Evolutionary conservation across 106 monocot species (phyloP), one percentile per base, ranked within the genome.

Genomic region (Alisma plantagoaquatica): DNA sequence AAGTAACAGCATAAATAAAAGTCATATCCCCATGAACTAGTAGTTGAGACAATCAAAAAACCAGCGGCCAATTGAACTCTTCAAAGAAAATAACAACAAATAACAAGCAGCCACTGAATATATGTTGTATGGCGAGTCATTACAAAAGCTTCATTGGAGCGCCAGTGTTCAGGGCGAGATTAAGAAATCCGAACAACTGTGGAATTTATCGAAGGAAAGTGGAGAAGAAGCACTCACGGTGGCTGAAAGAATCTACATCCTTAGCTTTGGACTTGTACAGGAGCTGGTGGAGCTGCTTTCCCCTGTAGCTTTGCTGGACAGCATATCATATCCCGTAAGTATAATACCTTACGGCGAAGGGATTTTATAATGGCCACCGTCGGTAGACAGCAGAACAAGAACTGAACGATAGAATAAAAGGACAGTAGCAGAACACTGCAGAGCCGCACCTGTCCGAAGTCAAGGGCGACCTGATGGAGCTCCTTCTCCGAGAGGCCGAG

Each of bases 261-360:
- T 89, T 96, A 19, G 68, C 83, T 53, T 81, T 96, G 20, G 70
- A 70, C 60, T 96, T 96, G 84, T 88, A 96, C 30, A 96, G 58
- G 9, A 88, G 84, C 49, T 84, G 62, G 50, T 96, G 94, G 16
- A 96, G 73, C 56, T 96, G 94, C 63, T 78, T 88, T 23, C 94
- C 94, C 63, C 88, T 61, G 30, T 96, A 96, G 27, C 81, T 88
- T 88, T 88, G 77, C 94, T 96, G 75, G n/a, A n/a, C n/a, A n/a
- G n/a, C n/a, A n/a, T n/a, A n/a, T n/a, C n/a, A n/a, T n/a, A n/a
- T n/a, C n/a, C n/a, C n/a, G n/a, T n/a, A n/a, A n/a, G n/a, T n/a
- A n/a, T n/a, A n/a, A n/a, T n/a, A n/a, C n/a, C n/a, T n/a, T n/a
- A n/a, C n/a, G n/a, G n/a, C n/a, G n/a, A n/a, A n/a, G n/a, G n/a